Percentiles rank a stretch among this genome's conserved stretches.
These are phyloP conservation scores for Blastocrithidia nonstop DNA, from an alignment of 208 protist genomes.

Conservation along the genomic window DNA sequence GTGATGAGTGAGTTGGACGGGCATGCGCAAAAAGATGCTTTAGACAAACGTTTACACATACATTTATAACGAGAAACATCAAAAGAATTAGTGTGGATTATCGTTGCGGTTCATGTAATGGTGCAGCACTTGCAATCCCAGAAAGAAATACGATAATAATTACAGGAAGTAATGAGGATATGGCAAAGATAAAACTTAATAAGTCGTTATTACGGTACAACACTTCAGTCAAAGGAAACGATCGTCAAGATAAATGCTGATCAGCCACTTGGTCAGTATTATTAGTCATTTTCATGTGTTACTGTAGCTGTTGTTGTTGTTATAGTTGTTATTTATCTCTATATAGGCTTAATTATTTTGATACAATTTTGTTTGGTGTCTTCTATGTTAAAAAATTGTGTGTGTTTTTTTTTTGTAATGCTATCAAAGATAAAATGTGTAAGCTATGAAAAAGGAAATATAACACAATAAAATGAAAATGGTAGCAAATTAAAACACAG, in stretches of 20 bases:
- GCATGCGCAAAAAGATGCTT: slow-evolving; percentile 19
- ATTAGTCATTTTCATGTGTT: no score
- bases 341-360: no score
- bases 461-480: no score
- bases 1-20: slow-evolving; percentile 25
- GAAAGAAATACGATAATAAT: slow-evolving; percentile 43
- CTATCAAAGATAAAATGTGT: no score
- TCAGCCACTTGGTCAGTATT: no score
- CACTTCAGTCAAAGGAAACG: slow-evolving; percentile 32
- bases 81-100: slow-evolving; percentile 29
- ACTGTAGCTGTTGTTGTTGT: no score
- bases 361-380: no score
- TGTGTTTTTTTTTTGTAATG: no score
- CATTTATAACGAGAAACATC: slow-evolving; percentile 27
- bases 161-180: slow-evolving; percentile 38
- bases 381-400: no score
- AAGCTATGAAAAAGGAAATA: no score
- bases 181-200: slow-evolving; percentile 35
- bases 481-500: no score
- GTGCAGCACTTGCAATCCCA: slow-evolving; percentile 36
- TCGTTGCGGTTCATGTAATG: slow-evolving; percentile 13
- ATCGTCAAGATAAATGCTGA: slow-evolving; percentile 11
- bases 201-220: slow-evolving; percentile 25
- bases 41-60: slow-evolving; percentile 20
- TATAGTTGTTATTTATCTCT: no score